A percentile compares a stretch with the other conserved stretches of the same genome.
phyloP scores from a whole-genome alignment of 2,329 filamentous ascomycete genomes.

The Aspergillus sojae region DNA sequence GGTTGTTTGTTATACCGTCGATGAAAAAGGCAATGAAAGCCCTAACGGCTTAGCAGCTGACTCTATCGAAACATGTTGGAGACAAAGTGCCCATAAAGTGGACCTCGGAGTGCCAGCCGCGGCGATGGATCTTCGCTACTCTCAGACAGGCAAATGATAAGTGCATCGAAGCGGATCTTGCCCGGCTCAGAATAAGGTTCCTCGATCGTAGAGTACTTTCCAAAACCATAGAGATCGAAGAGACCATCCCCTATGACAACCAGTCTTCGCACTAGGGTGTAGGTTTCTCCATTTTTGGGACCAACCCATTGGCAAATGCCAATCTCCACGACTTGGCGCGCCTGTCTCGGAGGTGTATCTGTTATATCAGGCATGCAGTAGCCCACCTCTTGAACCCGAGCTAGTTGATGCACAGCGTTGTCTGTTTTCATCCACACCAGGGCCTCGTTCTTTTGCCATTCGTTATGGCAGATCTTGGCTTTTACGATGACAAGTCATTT shows the following conservation, averaged over 20 bases:
- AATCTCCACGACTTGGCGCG: not conserved
- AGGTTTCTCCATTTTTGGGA: not conserved
- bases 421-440: not conserved
- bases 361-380: not conserved
- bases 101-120: not conserved
- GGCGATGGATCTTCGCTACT: not conserved
- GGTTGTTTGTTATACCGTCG: not conserved
- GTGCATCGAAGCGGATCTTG: not conserved
- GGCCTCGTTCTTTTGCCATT: not conserved
- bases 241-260: not conserved
- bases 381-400: not conserved
- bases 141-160: not conserved
- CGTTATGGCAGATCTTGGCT: conserved; percentile 8
- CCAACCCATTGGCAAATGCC: not conserved
- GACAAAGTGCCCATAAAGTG: not conserved
- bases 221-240: not conserved
- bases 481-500: conserved; percentile 8
- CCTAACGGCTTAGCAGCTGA: not conserved
- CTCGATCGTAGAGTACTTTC: not conserved
- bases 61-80: not conserved
- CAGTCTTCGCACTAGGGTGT: not conserved
- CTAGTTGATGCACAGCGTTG: not conserved
- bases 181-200: not conserved
- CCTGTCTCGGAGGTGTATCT: not conserved
- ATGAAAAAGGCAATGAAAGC: not conserved